Conservation (phyloP, 345 rosid genomes). For the Alliaria petiolata region DNA sequence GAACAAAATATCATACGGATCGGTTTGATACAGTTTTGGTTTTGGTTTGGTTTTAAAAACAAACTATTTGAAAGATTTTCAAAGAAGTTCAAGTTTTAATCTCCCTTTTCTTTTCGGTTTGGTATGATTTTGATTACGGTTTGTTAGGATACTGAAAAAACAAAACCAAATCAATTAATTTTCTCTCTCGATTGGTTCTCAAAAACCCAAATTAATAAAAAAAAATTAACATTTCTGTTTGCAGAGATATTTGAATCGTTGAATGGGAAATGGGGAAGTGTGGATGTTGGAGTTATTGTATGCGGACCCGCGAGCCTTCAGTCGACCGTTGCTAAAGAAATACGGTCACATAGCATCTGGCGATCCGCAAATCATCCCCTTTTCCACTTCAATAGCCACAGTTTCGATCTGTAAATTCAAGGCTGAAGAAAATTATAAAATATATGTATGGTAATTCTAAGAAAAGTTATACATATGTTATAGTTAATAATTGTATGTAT, state of each 20-base stretch:
- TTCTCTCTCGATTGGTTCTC: too few relatives aligned
- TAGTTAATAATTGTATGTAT: neutral
- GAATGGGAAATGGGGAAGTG: slow-evolving; percentile 58
- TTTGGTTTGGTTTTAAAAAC: too few relatives aligned
- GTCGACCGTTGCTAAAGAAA: slow-evolving; percentile 69
- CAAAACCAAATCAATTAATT: too few relatives aligned
- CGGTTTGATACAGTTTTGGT: too few relatives aligned
- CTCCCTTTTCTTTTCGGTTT: neutral
- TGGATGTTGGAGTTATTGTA: slow-evolving; percentile 71
- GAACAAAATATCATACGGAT: too few relatives aligned
- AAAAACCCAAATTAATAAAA: too few relatives aligned
- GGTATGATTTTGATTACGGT: neutral
- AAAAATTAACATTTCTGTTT: too few relatives aligned
- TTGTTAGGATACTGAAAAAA: too few relatives aligned
- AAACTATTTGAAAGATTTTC: too few relatives aligned
- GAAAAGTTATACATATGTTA: neutral
- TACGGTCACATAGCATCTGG: slow-evolving; percentile 53
- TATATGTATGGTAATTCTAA: neutral
- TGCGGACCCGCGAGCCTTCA: slow-evolving; percentile 82
- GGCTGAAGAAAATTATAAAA: neutral
- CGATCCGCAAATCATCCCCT: slow-evolving; percentile 42
- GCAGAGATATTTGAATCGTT: slow-evolving; percentile 59
- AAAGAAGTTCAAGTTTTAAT: too few relatives aligned
- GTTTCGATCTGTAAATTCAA: slow-evolving; percentile 56
- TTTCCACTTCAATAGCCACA: slow-evolving; percentile 80